Evolutionary conservation across 164 flowering plant species (phyloP).

Genomic region (Tinospora cordifolia): DNA sequence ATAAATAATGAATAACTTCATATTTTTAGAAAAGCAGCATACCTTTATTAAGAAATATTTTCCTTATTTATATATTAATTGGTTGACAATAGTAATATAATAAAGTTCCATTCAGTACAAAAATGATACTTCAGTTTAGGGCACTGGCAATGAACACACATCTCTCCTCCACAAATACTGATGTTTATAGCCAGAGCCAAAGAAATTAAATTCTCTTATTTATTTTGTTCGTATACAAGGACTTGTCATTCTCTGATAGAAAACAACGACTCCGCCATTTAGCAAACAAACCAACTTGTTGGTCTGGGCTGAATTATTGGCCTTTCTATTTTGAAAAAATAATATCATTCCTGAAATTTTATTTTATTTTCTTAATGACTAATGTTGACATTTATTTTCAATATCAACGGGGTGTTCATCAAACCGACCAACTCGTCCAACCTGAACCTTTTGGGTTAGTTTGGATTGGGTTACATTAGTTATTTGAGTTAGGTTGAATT

Average conservation of each 20-base stretch:
- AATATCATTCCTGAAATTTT: background rate
- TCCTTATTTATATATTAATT: too few species aligned
- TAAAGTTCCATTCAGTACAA: background rate
- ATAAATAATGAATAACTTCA: too few species aligned
- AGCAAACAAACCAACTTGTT: background rate
- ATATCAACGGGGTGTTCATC: background rate
- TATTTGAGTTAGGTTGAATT: background rate
- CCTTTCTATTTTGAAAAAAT: background rate
- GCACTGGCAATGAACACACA: background rate
- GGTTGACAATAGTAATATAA: too few species aligned
- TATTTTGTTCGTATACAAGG: background rate
- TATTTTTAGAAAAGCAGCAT: too few species aligned
- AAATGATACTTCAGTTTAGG: background rate
- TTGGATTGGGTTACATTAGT: too few species aligned
- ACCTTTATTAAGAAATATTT: too few species aligned
- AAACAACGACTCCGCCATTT: background rate
- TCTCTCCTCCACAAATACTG: constrained; percentile 1
- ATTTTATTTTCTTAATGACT: background rate
- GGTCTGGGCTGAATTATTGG: background rate
- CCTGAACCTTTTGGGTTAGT: background rate
- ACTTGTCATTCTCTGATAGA: background rate
- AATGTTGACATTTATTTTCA: too few species aligned
- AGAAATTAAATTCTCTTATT: background rate
- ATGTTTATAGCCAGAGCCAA: background rate
- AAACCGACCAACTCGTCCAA: background rate